Base-by-base conservation (phyloP, 2,329 filamentous ascomycete genomes). In the Epichloe aotearoae region DNA sequence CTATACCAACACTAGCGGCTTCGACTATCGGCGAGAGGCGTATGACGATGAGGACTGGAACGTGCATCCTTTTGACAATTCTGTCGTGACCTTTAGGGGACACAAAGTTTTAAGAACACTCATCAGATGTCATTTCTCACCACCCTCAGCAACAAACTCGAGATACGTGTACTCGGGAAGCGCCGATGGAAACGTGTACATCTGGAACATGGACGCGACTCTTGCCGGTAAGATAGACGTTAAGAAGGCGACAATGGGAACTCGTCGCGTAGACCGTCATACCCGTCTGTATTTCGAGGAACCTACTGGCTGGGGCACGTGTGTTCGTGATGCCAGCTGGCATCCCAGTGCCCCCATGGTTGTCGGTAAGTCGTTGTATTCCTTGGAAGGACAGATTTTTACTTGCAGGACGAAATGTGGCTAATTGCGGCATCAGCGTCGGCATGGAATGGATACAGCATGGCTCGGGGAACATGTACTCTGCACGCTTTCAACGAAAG, bases 111-210 rank as follows among this genome's bases (percentile, higher is more conserved):
- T 94, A 54, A 84, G 88, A 60, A 97, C 93, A 1, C 74, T 97
- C 40, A 96, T 97, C 58, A 77, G 93, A 54, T 97, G 93, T 61
- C 91, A 97, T 68, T 98, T 98, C 68, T 93, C 87, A 34, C 93
- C 93, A 0, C 82, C 88, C 0, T 80, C 77, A 11, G 90, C 87
- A 62, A 91, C 88, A 2, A 86, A 96, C 63, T 89, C 86, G 8
- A 78, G 88, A 59, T 97, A 96, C 62, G 89, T 98, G 20, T 97
- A 96, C 68, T 86, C 84, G 19, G 93, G 93, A 20, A 94, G 87
- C 59, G 82, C 88, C 56, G 88, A 96, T 58, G 93, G 93, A 46
- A 86, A 85, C 53, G 86, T 96, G 0, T 91, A 89, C 59, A 79
- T 97, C 41, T 98, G 87, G 77, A 97, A 97, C 62, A 71, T 97